Base-by-base conservation (phyloP, 495 filamentous ascomycete genomes). In the Penicillium verhagenii region DNA sequence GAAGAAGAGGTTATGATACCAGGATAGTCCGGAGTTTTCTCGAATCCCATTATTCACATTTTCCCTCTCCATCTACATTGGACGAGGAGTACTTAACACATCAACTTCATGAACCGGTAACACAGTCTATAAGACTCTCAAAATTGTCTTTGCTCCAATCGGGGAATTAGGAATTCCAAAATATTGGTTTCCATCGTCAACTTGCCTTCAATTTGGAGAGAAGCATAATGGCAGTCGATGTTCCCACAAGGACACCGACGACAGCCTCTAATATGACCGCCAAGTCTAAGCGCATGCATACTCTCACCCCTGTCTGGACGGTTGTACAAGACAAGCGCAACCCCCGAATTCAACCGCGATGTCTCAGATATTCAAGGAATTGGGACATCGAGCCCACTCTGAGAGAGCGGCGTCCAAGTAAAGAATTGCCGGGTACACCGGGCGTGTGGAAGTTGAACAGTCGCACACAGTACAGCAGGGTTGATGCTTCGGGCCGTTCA, bases 1-100 rank as follows among this genome's bases (percentile, higher is more conserved):
- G 37, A 54, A 35, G 29, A 14, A 31, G 52, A 25, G 46, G 42
- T 47, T 40, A 48, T 57, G 57, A 66, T 66, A 64, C 60, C 63
- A 66, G 52, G 49, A 44, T 52, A 61, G 47, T 44, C 53, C 29
- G 54, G 54, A 59, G 52, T 52, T 53, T n/a, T 39, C 26, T 47
- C 24, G 33, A 53, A 40, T 57, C 40, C n/a, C 29, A 45, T 56
- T 53, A 56, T 57, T 46, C 14, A 35, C 26, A 21, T 13, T 38
- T 46, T 33, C 5, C 46, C 25, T 33, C 5, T 5, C 28, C 46
- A 35, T 31, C 23, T 10, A 9, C 10, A 14, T 20, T 21, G 29
- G 45, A 9, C 14, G 21, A 28, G 23, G 38, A 16, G 21, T 11
- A 26, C n/a, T 6, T 19, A 21, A 31, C 25, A 29, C 38, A 21